Evolutionary conservation across 2,329 filamentous ascomycete species (phyloP).

Genomic region (Epicoccum nigrum): DNA sequence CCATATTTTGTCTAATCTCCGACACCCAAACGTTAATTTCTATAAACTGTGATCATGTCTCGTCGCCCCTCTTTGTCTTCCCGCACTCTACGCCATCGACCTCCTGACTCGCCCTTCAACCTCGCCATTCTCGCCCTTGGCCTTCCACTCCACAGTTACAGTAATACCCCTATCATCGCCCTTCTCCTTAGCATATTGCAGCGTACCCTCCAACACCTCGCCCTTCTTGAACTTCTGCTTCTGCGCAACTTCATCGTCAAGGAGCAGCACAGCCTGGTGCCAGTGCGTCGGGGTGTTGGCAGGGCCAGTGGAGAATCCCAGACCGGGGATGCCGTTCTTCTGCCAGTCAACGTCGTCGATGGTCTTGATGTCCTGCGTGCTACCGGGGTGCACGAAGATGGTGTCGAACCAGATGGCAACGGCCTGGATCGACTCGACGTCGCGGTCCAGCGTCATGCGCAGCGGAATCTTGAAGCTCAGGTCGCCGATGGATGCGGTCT

Average conservation of each 20-base stretch:
- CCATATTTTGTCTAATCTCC: no score
- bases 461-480: slow-evolving; percentile 77
- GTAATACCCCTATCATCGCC: slow-evolving; percentile 49
- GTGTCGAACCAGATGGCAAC: slow-evolving; percentile 95
- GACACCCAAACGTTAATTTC: no score
- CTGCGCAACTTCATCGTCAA: slow-evolving; percentile 63
- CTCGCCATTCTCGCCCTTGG: slow-evolving; percentile 33
- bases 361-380: slow-evolving; percentile 31
- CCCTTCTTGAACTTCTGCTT: slow-evolving; percentile 56
- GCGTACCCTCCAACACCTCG: slow-evolving; percentile 69
- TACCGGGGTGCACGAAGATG: slow-evolving; percentile 73
- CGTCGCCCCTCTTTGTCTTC: not conserved
- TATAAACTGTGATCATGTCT: no score
- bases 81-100: slow-evolving; percentile 32
- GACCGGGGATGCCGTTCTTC: slow-evolving; percentile 60
- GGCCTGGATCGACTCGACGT: slow-evolving; percentile 77
- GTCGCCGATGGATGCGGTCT: slow-evolving; percentile 73
- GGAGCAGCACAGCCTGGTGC: slow-evolving; percentile 80
- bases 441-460: slow-evolving; percentile 63
- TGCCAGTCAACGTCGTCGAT: slow-evolving; percentile 68
- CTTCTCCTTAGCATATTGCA: slow-evolving; percentile 71
- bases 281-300: slow-evolving; percentile 81
- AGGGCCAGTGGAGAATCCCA: slow-evolving; percentile 90
- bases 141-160: slow-evolving; percentile 49
- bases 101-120: slow-evolving; percentile 41